phyloP scores from a whole-genome alignment of 1,284 basidiomycete genomes.

The Phellopilus nigrolimitatus region DNA sequence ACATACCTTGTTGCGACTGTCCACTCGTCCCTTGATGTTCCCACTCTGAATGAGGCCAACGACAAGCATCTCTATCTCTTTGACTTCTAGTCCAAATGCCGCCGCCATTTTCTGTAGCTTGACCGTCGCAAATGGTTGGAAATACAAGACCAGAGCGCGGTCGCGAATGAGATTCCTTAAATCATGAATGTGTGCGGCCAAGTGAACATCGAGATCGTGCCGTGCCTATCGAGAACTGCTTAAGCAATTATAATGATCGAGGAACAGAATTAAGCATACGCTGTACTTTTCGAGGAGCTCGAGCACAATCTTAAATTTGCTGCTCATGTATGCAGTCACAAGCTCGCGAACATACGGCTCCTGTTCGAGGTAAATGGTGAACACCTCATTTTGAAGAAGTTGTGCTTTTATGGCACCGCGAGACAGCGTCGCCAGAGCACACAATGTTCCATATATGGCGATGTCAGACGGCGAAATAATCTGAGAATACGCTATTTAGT shows the following conservation, averaged over 20 bases:
- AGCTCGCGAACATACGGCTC: constrained; percentile 82
- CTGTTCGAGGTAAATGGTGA: constrained; percentile 76
- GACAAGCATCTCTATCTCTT: constrained; percentile 65
- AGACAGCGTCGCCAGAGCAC: constrained; percentile 71
- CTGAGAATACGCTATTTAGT: constrained; percentile 33
- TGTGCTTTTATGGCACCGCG: constrained; percentile 65
- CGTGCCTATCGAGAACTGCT: constrained; percentile 47
- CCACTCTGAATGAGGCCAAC: constrained; percentile 71
- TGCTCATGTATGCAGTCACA: constrained; percentile 75
- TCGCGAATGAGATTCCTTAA: constrained; percentile 61
- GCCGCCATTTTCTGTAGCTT: constrained; percentile 72
- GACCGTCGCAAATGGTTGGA: constrained; percentile 80
- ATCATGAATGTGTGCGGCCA: constrained; percentile 57
- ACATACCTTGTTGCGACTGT: constrained; percentile 71
- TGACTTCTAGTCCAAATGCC: constrained; percentile 78
- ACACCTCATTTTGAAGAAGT: constrained; percentile 65
- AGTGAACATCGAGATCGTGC: constrained; percentile 72
- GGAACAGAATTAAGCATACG: constrained; percentile 38
- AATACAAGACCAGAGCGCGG: constrained; percentile 77
- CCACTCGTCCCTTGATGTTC: constrained; percentile 72
- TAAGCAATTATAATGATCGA: neutral
- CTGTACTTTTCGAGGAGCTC: constrained; percentile 68
- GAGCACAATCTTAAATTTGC: constrained; percentile 76
- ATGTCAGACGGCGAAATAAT: constrained; percentile 75
- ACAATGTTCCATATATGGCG: constrained; percentile 78